A percentile compares a stretch with the other conserved stretches of the same genome.
These are phyloP conservation scores for Pecoramyces ruminantium DNA, from an alignment of 192 early-diverging fungal genomes.

Conservation along the genomic window DNA sequence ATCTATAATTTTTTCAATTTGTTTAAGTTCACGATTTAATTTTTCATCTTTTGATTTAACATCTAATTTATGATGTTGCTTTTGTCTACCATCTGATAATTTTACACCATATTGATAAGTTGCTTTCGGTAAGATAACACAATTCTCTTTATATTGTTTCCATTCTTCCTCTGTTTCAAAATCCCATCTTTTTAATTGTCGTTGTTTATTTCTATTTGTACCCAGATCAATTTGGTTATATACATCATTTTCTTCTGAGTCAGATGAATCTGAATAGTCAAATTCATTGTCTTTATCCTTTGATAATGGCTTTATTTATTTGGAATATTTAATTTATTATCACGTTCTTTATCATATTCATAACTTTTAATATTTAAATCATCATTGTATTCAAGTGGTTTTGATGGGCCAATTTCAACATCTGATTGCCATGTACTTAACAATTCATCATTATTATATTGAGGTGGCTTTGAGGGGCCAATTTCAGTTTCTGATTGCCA, in stretches of 20 bases:
- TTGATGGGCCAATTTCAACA: background rate
- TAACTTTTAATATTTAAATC: constrained; percentile 10
- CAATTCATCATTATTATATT: background rate
- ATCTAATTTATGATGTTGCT: constrained; percentile 12
- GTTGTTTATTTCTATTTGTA: constrained; percentile 47
- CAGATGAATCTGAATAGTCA: constrained; percentile 21
- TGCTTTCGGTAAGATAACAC: constrained; percentile 55
- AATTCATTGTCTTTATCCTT: background rate
- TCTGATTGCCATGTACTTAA: background rate
- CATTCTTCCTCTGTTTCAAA: constrained; percentile 68
- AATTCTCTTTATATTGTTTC: constrained; percentile 48
- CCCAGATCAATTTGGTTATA: constrained; percentile 47
- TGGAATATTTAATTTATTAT: constrained; percentile 16
- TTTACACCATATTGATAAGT: constrained; percentile 65
- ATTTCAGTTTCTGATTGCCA: too few relatives aligned
- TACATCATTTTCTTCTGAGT: constrained; percentile 12
- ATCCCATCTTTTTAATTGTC: constrained; percentile 51
- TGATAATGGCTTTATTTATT: background rate
- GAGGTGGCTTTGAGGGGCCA: too few relatives aligned
- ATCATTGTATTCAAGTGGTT: constrained; percentile 3
- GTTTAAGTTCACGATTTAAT: constrained; percentile 24
- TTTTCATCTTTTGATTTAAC: constrained; percentile 26
- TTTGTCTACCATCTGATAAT: constrained; percentile 39
- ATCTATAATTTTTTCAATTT: constrained; percentile 24
- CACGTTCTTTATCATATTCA: constrained; percentile 12